A percentile compares a stretch with the other conserved stretches of the same genome.
phyloP scores from a whole-genome alignment of 2,329 filamentous ascomycete species.

The Talaromyces sp. region DNA sequence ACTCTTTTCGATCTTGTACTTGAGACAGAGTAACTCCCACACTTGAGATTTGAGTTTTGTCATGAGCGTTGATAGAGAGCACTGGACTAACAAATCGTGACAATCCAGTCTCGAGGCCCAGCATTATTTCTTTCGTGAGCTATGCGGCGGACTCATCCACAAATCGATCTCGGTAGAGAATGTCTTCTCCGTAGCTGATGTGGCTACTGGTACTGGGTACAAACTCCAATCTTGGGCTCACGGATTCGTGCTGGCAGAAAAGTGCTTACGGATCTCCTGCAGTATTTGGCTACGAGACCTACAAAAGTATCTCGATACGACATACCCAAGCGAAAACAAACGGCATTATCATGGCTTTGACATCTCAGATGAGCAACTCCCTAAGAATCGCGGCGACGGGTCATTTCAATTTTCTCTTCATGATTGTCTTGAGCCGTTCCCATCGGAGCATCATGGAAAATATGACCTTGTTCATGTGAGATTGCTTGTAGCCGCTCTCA shows the following conservation, averaged over 20 bases:
- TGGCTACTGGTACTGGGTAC: constrained; percentile 32
- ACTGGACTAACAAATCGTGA: neutral
- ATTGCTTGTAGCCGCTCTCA: constrained; percentile 28
- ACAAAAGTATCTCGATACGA: constrained; percentile 10
- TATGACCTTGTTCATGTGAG: constrained; percentile 34
- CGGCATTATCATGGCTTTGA: constrained; percentile 30
- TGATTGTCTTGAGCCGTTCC: constrained; percentile 28
- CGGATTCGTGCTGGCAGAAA: no score
- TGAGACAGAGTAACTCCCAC: neutral
- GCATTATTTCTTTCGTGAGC: neutral
- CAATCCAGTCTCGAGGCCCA: neutral
- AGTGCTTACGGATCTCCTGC: neutral
- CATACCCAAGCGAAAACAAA: constrained; percentile 6
- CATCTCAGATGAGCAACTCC: constrained; percentile 30
- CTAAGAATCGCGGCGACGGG: constrained; percentile 15
- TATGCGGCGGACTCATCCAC: constrained; percentile 24
- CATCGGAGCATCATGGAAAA: constrained; percentile 24
- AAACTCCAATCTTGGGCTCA: neutral
- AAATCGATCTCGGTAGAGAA: constrained; percentile 24
- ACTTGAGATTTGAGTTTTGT: neutral
- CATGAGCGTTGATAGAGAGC: neutral
- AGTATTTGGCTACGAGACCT: constrained; percentile 28
- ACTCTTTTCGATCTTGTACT: neutral
- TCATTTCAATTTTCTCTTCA: constrained; percentile 25
- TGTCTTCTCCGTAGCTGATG: constrained; percentile 25